Percentiles rank a stretch among this genome's conserved stretches.
phyloP scores from a whole-genome alignment of 116 monocot genomes.

The Cymodocea nodosa region DNA sequence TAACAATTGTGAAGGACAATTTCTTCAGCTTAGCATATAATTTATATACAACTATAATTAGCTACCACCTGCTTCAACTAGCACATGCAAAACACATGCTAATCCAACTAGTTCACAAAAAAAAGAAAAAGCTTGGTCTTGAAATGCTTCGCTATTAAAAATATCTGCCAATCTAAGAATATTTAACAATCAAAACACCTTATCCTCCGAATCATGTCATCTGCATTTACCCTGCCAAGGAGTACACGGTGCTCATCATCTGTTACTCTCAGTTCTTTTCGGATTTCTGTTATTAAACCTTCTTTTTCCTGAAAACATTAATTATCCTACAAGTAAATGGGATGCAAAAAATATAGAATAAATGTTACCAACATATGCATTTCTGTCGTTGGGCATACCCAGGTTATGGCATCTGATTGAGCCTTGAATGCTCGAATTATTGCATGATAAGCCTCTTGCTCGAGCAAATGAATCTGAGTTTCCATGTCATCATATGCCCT shows the following conservation, averaged over 20 bases:
- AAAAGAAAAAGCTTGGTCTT: too few relatives aligned
- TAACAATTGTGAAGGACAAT: too few relatives aligned
- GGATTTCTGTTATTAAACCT: constrained; percentile 79
- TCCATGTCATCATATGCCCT: constrained; percentile 57
- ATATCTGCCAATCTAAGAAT: not conserved
- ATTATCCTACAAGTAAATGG: not conserved
- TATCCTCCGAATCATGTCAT: constrained; percentile 71
- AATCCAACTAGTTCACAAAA: too few relatives aligned
- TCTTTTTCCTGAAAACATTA: constrained; percentile 72
- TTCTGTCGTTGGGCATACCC: constrained; percentile 43
- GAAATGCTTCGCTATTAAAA: not conserved
- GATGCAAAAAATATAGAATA: not conserved
- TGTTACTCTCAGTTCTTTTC: constrained; percentile 85
- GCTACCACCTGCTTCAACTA: too few relatives aligned
- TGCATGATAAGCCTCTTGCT: constrained; percentile 82
- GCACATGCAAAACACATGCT: too few relatives aligned
- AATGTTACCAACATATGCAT: not conserved
- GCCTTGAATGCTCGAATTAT: constrained; percentile 94
- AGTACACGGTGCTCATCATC: constrained; percentile 85
- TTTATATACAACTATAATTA: too few relatives aligned
- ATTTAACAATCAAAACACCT: constrained; percentile 23
- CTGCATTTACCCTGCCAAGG: constrained; percentile 68
- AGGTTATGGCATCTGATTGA: constrained; percentile 91
- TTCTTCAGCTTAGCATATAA: too few relatives aligned
- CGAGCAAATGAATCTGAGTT: constrained; percentile 59